Evolutionary conservation across 2,329 filamentous ascomycete genomes (phyloP).

Genomic region (Helicocarpus griseus): DNA sequence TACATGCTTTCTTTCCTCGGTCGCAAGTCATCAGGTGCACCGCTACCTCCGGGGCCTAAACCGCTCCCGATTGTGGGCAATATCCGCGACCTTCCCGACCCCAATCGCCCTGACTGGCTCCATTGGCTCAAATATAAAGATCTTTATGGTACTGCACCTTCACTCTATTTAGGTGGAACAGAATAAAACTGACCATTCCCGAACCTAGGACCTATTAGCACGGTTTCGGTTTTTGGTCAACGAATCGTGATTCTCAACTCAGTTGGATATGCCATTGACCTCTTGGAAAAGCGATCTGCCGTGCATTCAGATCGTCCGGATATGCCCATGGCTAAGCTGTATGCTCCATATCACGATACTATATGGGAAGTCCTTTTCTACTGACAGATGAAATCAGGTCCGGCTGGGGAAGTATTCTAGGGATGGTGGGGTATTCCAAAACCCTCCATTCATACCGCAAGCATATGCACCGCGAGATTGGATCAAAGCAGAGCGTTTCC

Average conservation of each 20-base stretch:
- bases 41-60: constrained; percentile 44
- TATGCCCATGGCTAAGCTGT: constrained; percentile 20
- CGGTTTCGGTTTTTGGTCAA: constrained; percentile 27
- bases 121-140: constrained; percentile 39
- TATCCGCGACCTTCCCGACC: constrained; percentile 37
- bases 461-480: constrained; percentile 19
- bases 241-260: constrained; percentile 31
- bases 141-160: constrained; percentile 29
- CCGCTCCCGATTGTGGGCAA: constrained; percentile 43
- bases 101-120: constrained; percentile 28
- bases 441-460: constrained; percentile 19
- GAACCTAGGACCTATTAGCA: too few relatives aligned
- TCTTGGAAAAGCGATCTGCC: constrained; percentile 18
- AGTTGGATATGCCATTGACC: constrained; percentile 20
- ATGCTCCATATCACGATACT: too few relatives aligned
- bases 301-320: constrained; percentile 25
- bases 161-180: too few relatives aligned
- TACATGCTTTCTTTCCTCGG: too few relatives aligned
- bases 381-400: too few relatives aligned
- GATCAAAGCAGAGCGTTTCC: constrained; percentile 17
- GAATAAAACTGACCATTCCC: too few relatives aligned
- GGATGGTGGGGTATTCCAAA: too few relatives aligned
- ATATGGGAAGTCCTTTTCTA: too few relatives aligned
- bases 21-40: too few relatives aligned
- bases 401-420: too few relatives aligned